A percentile compares a stretch with the other conserved stretches of the same genome.
phyloP scores from a whole-genome alignment of 805 yeast genomes.

The Lachancea fermentati region DNA sequence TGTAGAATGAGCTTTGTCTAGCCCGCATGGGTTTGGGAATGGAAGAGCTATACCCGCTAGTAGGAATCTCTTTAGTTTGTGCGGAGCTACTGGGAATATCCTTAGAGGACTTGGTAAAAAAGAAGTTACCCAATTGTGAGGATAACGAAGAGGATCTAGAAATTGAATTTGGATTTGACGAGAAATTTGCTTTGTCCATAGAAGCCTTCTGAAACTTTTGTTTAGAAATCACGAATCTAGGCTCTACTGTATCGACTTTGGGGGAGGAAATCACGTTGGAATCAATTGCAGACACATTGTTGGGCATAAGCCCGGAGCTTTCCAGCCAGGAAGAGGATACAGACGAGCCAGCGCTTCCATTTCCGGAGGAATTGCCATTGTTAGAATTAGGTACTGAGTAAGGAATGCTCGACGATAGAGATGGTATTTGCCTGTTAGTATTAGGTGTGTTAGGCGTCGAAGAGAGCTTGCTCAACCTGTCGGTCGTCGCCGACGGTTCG shows the following conservation, averaged over 20 bases:
- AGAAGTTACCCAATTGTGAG: conserved; percentile 32
- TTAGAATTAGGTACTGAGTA: conserved; percentile 68
- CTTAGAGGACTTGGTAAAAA: conserved; percentile 27
- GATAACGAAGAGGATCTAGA: conserved; percentile 32
- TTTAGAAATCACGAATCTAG: conserved; percentile 77
- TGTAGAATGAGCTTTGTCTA: conserved; percentile 32
- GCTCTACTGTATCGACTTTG: conserved; percentile 65
- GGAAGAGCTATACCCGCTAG: conserved; percentile 22
- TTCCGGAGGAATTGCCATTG: conserved; percentile 23
- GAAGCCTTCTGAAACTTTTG: conserved; percentile 43
- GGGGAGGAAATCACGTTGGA: conserved; percentile 72
- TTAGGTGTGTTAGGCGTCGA: not conserved
- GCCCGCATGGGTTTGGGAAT: conserved; percentile 33
- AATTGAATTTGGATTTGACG: conserved; percentile 14
- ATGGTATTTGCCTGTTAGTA: conserved; percentile 29
- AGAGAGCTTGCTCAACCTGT: conserved; percentile 1
- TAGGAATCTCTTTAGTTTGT: conserved; percentile 5
- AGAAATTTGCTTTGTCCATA: conserved; percentile 20
- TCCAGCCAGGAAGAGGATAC: conserved; percentile 33
- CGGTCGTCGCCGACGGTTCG: conserved; percentile 6
- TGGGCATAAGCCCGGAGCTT: conserved; percentile 35
- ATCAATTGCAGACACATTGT: conserved; percentile 37
- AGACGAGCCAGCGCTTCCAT: conserved; percentile 26
- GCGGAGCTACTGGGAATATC: conserved; percentile 14
- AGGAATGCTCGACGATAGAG: conserved; percentile 57